Evolutionary conservation across 2,329 filamentous ascomycete genomes (phyloP), one percentile per base, ranked within the genome.

Genomic region (Hypoxylon sp.): DNA sequence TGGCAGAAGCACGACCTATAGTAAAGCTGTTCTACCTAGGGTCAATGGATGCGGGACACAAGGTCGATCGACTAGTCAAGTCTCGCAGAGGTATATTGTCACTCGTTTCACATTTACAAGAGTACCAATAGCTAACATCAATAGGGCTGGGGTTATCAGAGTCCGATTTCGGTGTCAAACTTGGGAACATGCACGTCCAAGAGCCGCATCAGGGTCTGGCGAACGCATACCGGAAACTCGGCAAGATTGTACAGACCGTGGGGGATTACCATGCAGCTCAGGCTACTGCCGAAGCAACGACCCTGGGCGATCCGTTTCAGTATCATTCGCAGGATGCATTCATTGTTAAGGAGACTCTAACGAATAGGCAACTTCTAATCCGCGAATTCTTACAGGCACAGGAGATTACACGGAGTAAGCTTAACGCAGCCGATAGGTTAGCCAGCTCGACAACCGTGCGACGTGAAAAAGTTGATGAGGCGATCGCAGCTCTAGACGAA

Each of bases 311-410:
- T 74, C 93, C 96, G 10, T 89, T 99, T 69, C 92, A 94, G 75
- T 98, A 98, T 78, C 94, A 98, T 81, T 97, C 94, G 48, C 91
- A 93, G 63, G 96, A 99, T 79, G 93, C 96, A 48, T 97, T 98
- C 78, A 97, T 98, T 74, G 96, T 98, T 72, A 99, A 99, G 80
- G 96, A 99, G 79, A 97, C 94, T 10, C 87, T 99, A 69, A 99
- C 96, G 3, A 99, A 99, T 82, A 92, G 96, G 11, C 96, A 99
- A 81, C 97, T 99, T 69, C 87, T 99, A 19, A 91, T 97, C 46
- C 93, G 96, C 65, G 96, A 99, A 76, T 90, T 98, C 65, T 82
- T 97, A 25, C 93, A 98, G 80, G 94, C 96, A 0, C 94, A 98
- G 78, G 92, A 97, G 78, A 85, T 85, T 21, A 94, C 94, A 1